These are phyloP conservation scores for Trypanosomatidae sp. DNA, from an alignment of 208 protist species.

Conservation along the genomic window DNA sequence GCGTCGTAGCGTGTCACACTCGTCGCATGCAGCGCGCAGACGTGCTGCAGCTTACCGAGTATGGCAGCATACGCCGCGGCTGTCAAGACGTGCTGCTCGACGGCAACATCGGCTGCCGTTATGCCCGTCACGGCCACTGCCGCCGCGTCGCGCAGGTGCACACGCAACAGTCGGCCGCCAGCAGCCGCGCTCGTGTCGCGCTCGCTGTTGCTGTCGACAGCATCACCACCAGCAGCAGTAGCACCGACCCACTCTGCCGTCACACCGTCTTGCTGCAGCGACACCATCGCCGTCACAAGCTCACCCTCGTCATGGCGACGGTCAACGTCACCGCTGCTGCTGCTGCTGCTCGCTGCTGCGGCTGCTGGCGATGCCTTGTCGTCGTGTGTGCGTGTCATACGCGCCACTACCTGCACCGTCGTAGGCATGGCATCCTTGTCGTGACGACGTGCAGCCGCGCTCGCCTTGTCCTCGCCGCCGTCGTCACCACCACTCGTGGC, in stretches of 20 bases:
- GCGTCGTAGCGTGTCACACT: constrained; percentile 45
- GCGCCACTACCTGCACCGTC: constrained; percentile 8
- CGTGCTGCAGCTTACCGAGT: constrained; percentile 28
- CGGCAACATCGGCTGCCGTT: constrained; percentile 13
- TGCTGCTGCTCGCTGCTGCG: not conserved
- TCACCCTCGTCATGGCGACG: too few species aligned
- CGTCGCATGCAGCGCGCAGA: constrained; percentile 55
- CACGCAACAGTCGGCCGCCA: constrained; percentile 16
- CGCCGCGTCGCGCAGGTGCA: constrained; percentile 19
- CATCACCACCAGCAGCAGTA: not conserved
- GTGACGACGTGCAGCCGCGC: too few species aligned
- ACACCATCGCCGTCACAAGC: too few species aligned
- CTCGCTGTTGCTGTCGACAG: not conserved
- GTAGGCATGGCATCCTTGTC: too few species aligned
- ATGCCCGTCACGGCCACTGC: constrained; percentile 6
- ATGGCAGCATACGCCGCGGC: constrained; percentile 49
- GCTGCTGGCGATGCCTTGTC: not conserved
- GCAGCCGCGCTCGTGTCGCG: not conserved
- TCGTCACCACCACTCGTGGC: too few species aligned
- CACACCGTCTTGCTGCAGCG: too few species aligned
- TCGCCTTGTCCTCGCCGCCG: too few species aligned
- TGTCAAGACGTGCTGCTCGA: constrained; percentile 37
- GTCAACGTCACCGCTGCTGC: too few species aligned
- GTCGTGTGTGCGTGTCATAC: constrained; percentile 1
- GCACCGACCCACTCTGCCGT: too few species aligned